These are phyloP conservation scores for Trichomonascaceae sp. DNA, from an alignment of 1,139 yeast genomes.

Conservation along the genomic window DNA sequence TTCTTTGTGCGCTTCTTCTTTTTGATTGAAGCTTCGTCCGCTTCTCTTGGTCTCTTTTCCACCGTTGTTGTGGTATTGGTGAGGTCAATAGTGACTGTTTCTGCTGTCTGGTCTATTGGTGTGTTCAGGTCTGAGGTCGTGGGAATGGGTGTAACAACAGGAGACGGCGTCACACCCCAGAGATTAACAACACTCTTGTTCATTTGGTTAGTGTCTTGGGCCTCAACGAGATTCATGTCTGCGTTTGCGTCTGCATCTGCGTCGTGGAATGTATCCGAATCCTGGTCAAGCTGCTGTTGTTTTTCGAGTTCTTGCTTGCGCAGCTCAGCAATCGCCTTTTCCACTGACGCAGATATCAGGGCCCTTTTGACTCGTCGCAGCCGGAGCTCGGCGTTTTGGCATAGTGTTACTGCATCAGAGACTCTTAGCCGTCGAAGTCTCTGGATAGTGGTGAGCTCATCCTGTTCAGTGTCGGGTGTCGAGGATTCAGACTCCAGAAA, in stretches of 20 bases:
- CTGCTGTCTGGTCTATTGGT: not conserved
- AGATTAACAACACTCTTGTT: conserved; percentile 63
- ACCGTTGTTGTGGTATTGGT: conserved; percentile 4
- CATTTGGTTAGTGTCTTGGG: conserved; percentile 37
- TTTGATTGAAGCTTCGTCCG: conserved; percentile 14
- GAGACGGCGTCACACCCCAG: conserved; percentile 36
- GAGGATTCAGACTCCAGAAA: conserved; percentile 7
- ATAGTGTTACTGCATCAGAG: conserved; percentile 12
- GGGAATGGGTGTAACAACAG: not conserved
- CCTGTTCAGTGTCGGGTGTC: conserved; percentile 5
- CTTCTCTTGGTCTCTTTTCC: conserved; percentile 7
- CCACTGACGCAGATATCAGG: conserved; percentile 44
- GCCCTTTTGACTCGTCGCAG: conserved; percentile 54
- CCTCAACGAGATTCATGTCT: conserved; percentile 41
- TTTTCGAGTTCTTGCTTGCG: conserved; percentile 31
- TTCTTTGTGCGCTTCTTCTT: conserved; percentile 15
- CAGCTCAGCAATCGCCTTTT: conserved; percentile 35
- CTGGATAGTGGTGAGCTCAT: conserved; percentile 6
- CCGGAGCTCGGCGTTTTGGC: conserved; percentile 14
- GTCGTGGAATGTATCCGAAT: not conserved
- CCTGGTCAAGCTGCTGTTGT: conserved; percentile 16
- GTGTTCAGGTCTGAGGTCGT: not conserved
- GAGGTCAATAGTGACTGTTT: not conserved
- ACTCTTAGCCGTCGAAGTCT: conserved; percentile 11
- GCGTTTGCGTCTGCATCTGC: not conserved